These are phyloP conservation scores for Metrosideros polymorpha DNA, from an alignment of 441 rosid genomes.

Conservation along the genomic window DNA sequence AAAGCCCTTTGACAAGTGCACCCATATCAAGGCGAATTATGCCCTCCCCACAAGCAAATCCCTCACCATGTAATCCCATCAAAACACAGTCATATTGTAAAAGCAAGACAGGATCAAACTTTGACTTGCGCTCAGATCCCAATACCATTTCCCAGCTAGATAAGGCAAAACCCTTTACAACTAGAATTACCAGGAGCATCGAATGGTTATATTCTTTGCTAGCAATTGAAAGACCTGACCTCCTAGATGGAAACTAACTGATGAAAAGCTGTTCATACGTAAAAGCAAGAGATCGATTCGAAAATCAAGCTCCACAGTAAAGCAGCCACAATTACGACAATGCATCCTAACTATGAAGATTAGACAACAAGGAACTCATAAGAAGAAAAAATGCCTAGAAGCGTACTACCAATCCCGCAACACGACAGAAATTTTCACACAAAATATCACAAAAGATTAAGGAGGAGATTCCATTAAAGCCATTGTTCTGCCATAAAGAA, in stretches of 20 bases:
- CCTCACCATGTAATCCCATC: conserved; percentile 79
- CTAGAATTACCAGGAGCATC: not conserved
- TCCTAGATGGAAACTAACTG: not conserved
- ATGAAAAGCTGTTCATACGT: not conserved
- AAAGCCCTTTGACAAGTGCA: conserved; percentile 79
- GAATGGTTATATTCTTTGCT: not conserved
- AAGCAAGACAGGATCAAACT: conserved; percentile 53
- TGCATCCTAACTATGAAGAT: not conserved
- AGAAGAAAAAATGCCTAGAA: not conserved
- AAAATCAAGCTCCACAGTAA: not conserved
- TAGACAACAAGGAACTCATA: not conserved
- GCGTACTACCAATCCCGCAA: not conserved
- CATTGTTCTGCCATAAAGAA: not conserved
- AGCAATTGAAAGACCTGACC: not conserved
- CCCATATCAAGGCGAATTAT: conserved; percentile 81
- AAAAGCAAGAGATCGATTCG: not conserved
- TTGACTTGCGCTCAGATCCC: not conserved
- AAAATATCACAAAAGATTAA: not conserved
- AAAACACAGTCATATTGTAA: conserved; percentile 64
- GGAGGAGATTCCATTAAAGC: not conserved
- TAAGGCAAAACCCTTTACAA: not conserved
- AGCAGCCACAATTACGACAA: not conserved
- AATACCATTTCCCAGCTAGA: not conserved
- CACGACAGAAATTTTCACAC: not conserved
- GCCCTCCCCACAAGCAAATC: conserved; percentile 67